Conservation (phyloP, 2,329 filamentous ascomycete genomes). For the Calonectria leucothoes region DNA sequence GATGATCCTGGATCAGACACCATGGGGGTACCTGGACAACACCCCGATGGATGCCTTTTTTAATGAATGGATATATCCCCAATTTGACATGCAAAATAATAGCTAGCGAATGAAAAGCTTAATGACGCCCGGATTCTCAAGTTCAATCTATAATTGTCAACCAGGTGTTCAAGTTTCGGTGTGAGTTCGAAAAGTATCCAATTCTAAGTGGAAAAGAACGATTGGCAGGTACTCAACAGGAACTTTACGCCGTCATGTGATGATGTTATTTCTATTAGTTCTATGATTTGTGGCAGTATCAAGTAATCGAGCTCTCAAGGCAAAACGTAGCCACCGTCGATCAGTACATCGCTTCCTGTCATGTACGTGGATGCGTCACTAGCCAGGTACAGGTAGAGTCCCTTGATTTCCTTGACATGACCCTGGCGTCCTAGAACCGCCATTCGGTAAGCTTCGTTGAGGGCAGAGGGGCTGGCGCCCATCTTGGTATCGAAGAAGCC, state of each 20-base stretch:
- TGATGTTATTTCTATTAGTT: not conserved
- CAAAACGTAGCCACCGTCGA: constrained; percentile 54
- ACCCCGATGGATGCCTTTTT: constrained; percentile 19
- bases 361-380: constrained; percentile 62
- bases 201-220: not conserved
- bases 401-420: constrained; percentile 73
- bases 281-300: not conserved
- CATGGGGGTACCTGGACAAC: constrained; percentile 20
- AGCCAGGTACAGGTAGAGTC: constrained; percentile 62
- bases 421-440: constrained; percentile 64
- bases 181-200: not conserved
- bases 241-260: no score
- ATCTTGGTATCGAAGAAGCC: constrained; percentile 63
- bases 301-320: constrained; percentile 23
- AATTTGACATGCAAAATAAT: constrained; percentile 16
- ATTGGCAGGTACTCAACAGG: not conserved
- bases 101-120: not conserved
- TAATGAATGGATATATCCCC: constrained; percentile 22
- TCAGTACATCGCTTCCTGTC: constrained; percentile 61
- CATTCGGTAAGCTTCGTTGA: constrained; percentile 62
- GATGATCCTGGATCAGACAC: constrained; percentile 19
- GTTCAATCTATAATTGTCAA: not conserved
- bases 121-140: not conserved
- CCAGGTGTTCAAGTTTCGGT: not conserved
- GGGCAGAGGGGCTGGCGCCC: constrained; percentile 54